Conservation (phyloP, 2,329 filamentous ascomycete species). For the Colletotrichum limetticola region DNA sequence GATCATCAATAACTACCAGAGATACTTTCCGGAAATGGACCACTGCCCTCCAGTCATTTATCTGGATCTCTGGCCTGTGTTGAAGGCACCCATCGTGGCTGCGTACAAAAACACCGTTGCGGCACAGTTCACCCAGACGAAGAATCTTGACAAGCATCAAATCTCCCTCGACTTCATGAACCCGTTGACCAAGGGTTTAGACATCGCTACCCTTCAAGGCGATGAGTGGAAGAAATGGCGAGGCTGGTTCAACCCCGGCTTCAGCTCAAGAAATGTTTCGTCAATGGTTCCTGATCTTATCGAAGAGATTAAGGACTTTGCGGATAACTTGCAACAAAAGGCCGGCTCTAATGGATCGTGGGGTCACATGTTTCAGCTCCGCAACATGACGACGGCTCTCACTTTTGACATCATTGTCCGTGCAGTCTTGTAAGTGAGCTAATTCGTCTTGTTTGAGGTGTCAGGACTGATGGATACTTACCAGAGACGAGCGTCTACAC, state of each 20-base stretch:
- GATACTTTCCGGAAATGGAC: constrained; percentile 17
- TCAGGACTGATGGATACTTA: constrained; percentile 12
- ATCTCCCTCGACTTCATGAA: constrained; percentile 22
- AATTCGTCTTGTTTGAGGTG: fast-evolving
- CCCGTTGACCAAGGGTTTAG: constrained; percentile 10
- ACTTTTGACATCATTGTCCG: constrained; percentile 44
- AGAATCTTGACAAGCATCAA: constrained; percentile 27
- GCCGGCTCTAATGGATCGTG: constrained; percentile 6
- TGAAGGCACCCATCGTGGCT: constrained; percentile 23
- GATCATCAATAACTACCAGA: constrained; percentile 22
- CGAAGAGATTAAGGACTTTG: constrained; percentile 14
- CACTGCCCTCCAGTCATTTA: constrained; percentile 36
- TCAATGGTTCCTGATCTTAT: constrained; percentile 18
- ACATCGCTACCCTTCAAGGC: constrained; percentile 13
- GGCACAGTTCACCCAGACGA: constrained; percentile 34
- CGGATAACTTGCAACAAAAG: not conserved
- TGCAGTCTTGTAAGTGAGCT: constrained; percentile 35
- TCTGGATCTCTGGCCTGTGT: constrained; percentile 38
- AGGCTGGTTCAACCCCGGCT: constrained; percentile 47
- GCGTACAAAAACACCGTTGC: constrained; percentile 32
- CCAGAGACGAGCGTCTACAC: constrained; percentile 43
- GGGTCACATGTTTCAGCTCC: constrained; percentile 24
- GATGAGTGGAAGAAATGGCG: constrained; percentile 40
- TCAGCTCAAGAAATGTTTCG: constrained; percentile 32
- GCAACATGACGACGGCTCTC: constrained; percentile 28